Percentiles rank a stretch among this genome's conserved stretches.
Conservation (phyloP, 1,284 basidiomycete species). For the Ceratobasidium sp. region DNA sequence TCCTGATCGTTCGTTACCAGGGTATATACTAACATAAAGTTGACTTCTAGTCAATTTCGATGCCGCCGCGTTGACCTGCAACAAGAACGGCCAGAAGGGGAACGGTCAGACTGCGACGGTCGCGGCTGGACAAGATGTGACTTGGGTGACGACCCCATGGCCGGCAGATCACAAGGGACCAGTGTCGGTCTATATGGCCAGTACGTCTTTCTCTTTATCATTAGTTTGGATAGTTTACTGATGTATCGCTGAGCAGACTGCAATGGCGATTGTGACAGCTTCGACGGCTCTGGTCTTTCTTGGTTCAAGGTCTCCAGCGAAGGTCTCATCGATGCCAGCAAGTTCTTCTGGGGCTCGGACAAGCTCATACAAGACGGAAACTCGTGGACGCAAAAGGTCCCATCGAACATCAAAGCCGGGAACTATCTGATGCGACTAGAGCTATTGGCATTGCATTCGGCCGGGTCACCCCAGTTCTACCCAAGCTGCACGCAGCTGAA, state of each 20-base stretch:
- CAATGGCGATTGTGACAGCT: constrained; percentile 34
- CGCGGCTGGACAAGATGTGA: constrained; percentile 43
- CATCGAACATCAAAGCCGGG: constrained; percentile 46
- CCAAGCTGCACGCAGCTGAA: constrained; percentile 48
- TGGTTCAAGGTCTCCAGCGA: constrained; percentile 50
- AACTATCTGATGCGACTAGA: constrained; percentile 48
- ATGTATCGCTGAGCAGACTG: constrained; percentile 18
- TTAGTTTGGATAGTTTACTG: not conserved
- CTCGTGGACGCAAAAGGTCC: constrained; percentile 48
- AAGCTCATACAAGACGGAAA: constrained; percentile 45
- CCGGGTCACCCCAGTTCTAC: constrained; percentile 49
- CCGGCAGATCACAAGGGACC: constrained; percentile 49
- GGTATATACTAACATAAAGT: too few species aligned
- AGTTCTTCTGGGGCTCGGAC: constrained; percentile 46
- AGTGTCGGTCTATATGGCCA: constrained; percentile 47
- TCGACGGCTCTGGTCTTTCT: constrained; percentile 37
- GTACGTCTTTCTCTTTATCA: not conserved
- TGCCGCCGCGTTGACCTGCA: constrained; percentile 45
- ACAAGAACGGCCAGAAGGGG: constrained; percentile 42
- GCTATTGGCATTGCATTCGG: constrained; percentile 47
- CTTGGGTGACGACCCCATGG: constrained; percentile 43
- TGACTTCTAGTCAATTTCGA: constrained; percentile 25
- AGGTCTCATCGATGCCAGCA: constrained; percentile 42
- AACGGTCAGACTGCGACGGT: constrained; percentile 43
- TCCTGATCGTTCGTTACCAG: too few species aligned